Base-by-base conservation (phyloP, 2,329 filamentous ascomycete species). In the Ceratocystis destructans region DNA sequence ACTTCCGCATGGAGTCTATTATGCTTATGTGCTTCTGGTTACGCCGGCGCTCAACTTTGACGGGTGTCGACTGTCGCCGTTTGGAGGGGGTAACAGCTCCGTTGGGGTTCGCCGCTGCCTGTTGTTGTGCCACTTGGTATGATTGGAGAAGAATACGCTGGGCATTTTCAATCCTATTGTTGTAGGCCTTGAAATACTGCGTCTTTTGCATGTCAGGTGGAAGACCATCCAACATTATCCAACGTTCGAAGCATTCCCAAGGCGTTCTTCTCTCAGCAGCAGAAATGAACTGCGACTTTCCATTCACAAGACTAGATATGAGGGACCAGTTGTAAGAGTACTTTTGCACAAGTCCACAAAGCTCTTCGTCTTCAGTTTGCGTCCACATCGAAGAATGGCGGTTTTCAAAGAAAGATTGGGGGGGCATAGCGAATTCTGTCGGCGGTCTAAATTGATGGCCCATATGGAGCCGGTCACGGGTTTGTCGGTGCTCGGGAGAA, bases 211-310 rank as follows among this genome's bases (percentile, higher is more conserved):
- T 95, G 70, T 99, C 94, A 10, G 87, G 84, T 3, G 94, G 93
- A 46, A 96, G 79, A 0, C 92, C 91, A 76, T 97, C 94, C 12
- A 97, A 79, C 70, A 89, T 87, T 65, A 96, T 88, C 93, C 93
- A 99, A 55, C 94, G 84, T 76, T 99, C 94, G 71, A 99, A 99
- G 73, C 94, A 99, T 77, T 99, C 94, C 94, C 94, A 99, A 0
- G 93, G 91, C 2, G 93, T 97, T 61, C 94, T 84, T 69, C 94
- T 83, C 73, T 97, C 93, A 10, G 90, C 86, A 1, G 90, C 90
- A 22, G 92, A 93, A n/a, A 85, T 82, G 72, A 90, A 95, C 15
- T 86, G 74, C 0, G 90, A 95, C 64, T 84, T 85, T 17, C 87
- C 82, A 1, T 85, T 82, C 64, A 97, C 78, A 68, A 93, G 87